Conservation (phyloP, 441 rosid genomes). For the Hura crepitans region DNA sequence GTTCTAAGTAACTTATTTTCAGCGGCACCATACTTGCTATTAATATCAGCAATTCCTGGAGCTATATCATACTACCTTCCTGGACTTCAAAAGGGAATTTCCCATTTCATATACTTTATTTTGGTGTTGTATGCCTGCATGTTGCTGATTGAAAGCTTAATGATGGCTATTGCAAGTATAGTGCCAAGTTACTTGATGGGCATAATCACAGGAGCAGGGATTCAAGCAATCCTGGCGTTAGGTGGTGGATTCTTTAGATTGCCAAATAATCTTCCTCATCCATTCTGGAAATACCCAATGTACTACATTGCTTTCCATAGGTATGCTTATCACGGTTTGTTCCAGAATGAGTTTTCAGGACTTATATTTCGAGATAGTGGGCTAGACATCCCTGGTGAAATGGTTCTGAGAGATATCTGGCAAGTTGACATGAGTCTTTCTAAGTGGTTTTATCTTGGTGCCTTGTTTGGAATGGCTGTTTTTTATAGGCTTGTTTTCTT, state of each 20-base stretch:
- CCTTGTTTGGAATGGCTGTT: conserved; percentile 42
- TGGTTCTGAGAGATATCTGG: conserved; percentile 35
- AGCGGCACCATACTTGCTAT: conserved; percentile 38
- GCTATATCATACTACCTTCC: conserved; percentile 41
- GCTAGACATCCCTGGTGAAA: conserved; percentile 26
- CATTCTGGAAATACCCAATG: conserved; percentile 52
- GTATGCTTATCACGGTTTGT: conserved; percentile 52
- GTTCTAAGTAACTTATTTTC: conserved; percentile 48
- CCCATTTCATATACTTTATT: conserved; percentile 38
- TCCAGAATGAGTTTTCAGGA: conserved; percentile 53
- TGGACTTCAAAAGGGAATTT: conserved; percentile 38
- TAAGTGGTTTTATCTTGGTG: conserved; percentile 49
- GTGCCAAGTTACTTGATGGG: conserved; percentile 57
- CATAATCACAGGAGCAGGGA: conserved; percentile 49
- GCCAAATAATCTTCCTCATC: conserved; percentile 47
- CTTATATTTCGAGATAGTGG: conserved; percentile 29
- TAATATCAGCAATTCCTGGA: conserved; percentile 48
- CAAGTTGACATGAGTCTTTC: conserved; percentile 42
- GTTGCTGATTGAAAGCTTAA: conserved; percentile 55
- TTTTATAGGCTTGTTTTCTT: conserved; percentile 37
- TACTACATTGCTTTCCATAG: conserved; percentile 48
- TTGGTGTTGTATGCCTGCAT: conserved; percentile 33
- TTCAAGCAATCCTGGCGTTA: conserved; percentile 49
- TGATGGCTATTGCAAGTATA: conserved; percentile 56
- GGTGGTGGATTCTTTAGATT: conserved; percentile 49